These are phyloP conservation scores for Candida pseudofarinosa DNA, from an alignment of 805 yeast genomes.

Conservation along the genomic window DNA sequence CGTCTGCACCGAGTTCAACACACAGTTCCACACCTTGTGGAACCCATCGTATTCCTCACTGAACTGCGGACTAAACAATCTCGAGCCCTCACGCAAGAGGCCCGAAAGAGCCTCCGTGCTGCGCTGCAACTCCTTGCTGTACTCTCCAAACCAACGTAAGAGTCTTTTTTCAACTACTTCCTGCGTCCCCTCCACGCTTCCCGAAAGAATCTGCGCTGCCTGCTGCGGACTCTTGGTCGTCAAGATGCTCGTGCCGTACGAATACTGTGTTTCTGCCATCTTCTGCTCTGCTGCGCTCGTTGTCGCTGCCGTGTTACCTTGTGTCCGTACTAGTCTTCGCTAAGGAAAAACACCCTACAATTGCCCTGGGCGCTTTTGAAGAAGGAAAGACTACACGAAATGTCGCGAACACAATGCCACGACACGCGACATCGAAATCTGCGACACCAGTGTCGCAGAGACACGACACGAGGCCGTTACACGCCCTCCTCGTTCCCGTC, in stretches of 20 bases:
- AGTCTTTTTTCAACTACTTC: constrained; percentile 26
- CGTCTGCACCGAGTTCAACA: constrained; percentile 48
- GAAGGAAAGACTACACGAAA: neutral
- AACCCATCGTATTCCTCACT: constrained; percentile 37
- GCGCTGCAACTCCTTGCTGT: constrained; percentile 15
- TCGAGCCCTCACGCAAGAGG: constrained; percentile 44
- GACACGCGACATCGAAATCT: too few relatives aligned
- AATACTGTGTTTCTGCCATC: constrained; percentile 11
- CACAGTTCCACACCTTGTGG: constrained; percentile 43
- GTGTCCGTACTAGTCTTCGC: neutral
- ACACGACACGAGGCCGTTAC: too few relatives aligned
- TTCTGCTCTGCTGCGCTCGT: constrained; percentile 1
- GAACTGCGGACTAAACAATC: constrained; percentile 12
- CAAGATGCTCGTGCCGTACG: constrained; percentile 30
- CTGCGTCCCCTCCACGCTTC: constrained; percentile 27
- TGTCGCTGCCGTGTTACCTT: neutral
- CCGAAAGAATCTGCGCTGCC: constrained; percentile 36
- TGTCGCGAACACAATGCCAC: too few relatives aligned
- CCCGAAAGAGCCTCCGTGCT: constrained; percentile 56
- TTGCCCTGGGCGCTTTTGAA: neutral
- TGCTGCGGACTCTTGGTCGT: constrained; percentile 41
- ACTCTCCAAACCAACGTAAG: constrained; percentile 29
- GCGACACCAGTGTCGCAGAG: too few relatives aligned
- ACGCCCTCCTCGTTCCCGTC: too few relatives aligned
- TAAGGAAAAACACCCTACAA: neutral